Conservation (phyloP, 352 stramenopile species). For the Phytophthora chlamydospora region DNA sequence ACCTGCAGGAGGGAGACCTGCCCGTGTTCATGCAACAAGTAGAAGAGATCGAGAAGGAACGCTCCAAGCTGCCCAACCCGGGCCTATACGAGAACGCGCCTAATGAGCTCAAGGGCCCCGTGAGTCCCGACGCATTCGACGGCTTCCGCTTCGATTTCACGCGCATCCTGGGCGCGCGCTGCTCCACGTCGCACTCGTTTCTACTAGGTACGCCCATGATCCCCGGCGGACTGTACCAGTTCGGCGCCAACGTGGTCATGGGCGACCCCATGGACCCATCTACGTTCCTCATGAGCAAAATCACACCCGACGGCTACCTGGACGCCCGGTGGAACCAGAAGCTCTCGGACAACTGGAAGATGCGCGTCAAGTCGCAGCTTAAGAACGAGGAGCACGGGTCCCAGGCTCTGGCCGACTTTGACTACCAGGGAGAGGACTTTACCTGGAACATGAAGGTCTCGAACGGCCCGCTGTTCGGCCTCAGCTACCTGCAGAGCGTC, state of each 20-base stretch:
- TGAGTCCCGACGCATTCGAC: conserved; percentile 85
- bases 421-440: conserved; percentile 86
- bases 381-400: conserved; percentile 82
- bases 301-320: conserved; percentile 84
- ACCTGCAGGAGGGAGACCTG: conserved; percentile 45
- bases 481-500: conserved; percentile 90
- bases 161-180: conserved; percentile 79
- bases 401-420: conserved; percentile 83
- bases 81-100: conserved; percentile 86
- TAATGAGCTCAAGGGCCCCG: conserved; percentile 82
- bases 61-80: conserved; percentile 72
- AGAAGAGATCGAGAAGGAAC: conserved; percentile 81
- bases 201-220: conserved; percentile 86
- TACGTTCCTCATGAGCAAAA: conserved; percentile 87
- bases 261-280: conserved; percentile 81
- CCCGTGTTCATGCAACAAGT: conserved; percentile 87
- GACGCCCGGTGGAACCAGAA: conserved; percentile 87
- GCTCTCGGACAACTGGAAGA: conserved; percentile 77
- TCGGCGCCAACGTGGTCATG: conserved; percentile 82
- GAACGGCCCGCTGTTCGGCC: conserved; percentile 84
- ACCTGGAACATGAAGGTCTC: conserved; percentile 91
- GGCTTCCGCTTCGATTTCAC: conserved; percentile 90
- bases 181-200: conserved; percentile 87
- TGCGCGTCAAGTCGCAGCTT: conserved; percentile 86
- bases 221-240: conserved; percentile 85